Base-by-base conservation (phyloP, 208 protist species). In the Acanthamoeba healyi region DNA sequence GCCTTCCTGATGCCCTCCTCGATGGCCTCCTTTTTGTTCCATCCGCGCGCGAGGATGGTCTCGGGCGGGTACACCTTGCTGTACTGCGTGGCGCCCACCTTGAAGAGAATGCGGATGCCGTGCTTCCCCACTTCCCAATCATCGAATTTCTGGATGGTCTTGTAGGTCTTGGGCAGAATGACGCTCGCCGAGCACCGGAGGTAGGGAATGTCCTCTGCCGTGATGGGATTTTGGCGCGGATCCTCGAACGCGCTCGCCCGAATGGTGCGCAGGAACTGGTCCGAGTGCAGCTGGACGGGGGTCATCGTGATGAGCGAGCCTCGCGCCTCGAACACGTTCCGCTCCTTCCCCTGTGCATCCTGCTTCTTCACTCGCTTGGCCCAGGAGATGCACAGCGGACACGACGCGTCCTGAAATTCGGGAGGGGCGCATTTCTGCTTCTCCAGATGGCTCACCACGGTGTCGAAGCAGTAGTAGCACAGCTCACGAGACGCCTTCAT, bases 391-490 rank as follows among this genome's bases (percentile, higher is more conserved):
- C 42, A 54, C 42, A 88, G 49, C 42, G 79, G 79, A 26, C 79
- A 65, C 51, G 79, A 88, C n/a, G 32, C 46, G n/a, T 88, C 79
- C n/a, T 36, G n/a, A 24, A 88, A 88, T 61, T 88, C 79, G 32
- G 79, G 79, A 19, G 79, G 79, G 49, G 79, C 79, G 51, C 79
- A 88, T 24, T 88, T 88, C 51, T 63, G 42, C 79, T 42, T 63
- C 79, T 88, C 79, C n/a, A 88, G 79, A 54, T 63, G 49, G 14
- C 79, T 88, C 17, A 88, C 51, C 10, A 88, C 49, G 17, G 79
- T 15, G 38, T 88, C 79, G 51, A 65, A 88, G 51, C 79, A 88
- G 79, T 88, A 88, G 79, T 88, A 88, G 40, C 79, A 88, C 79
- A 88, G 38, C 34, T 88, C 79, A 9, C 51, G 26, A 38, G 79